A percentile compares a stretch with the other conserved stretches of the same genome.
These are phyloP conservation scores for Cupressus sempervirens DNA, from an alignment of 75 land plant species.

Conservation along the genomic window DNA sequence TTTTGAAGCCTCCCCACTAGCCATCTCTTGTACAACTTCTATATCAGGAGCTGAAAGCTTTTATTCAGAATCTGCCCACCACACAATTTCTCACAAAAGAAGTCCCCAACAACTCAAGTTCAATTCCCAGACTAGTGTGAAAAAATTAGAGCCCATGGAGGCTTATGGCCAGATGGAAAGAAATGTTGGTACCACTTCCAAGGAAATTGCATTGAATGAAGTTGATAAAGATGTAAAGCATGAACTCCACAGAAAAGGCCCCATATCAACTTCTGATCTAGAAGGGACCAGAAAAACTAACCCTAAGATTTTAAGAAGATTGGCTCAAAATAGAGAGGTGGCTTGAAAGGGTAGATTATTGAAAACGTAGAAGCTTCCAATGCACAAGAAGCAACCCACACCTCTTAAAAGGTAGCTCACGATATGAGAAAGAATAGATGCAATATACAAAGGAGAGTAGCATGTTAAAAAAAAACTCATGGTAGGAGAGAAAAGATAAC, in stretches of 20 bases:
- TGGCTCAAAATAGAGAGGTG: conserved; percentile 93
- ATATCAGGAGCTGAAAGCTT: conserved; percentile 10
- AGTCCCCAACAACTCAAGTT: conserved; percentile 5
- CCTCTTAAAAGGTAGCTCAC: too few relatives aligned
- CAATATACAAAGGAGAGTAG: too few relatives aligned
- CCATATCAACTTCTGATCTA: conserved; percentile 40
- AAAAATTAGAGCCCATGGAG: conserved; percentile 1
- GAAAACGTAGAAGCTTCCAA: too few relatives aligned
- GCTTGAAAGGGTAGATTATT: conserved; percentile 89
- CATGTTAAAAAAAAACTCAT: too few relatives aligned
- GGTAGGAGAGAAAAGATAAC: too few relatives aligned
- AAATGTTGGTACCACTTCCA: background rate
- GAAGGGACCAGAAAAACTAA: conserved; percentile 57
- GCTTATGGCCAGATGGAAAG: background rate
- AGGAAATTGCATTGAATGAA: conserved; percentile 12
- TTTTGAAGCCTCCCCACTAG: conserved; percentile 34
- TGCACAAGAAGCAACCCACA: too few relatives aligned
- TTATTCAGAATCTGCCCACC: conserved; percentile 8
- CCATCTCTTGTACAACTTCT: conserved; percentile 7
- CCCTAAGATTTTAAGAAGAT: conserved; percentile 71
- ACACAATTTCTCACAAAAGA: background rate
- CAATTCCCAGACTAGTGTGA: background rate
- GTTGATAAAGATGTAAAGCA: conserved; percentile 25
- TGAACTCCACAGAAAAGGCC: conserved; percentile 17
- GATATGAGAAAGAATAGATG: too few relatives aligned